Percentiles rank a stretch among this genome's conserved stretches.
These are phyloP conservation scores for Didymella pomorum DNA, from an alignment of 2,329 filamentous ascomycete species.

Conservation along the genomic window DNA sequence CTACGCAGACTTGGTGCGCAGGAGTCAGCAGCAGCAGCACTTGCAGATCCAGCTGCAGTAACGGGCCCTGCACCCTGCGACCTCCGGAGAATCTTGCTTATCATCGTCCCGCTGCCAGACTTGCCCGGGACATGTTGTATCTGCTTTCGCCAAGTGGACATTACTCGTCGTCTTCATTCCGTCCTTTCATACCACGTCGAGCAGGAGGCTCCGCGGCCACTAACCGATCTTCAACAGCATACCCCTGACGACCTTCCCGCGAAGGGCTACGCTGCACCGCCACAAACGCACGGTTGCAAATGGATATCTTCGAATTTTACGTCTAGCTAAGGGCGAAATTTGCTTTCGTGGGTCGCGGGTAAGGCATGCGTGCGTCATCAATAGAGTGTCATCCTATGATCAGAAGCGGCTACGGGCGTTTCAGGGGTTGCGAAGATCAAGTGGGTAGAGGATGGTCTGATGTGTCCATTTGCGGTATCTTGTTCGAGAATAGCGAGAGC, in stretches of 20 bases:
- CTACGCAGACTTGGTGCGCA: slow-evolving; percentile 1
- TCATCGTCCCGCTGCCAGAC: not conserved
- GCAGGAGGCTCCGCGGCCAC: slow-evolving; percentile 10
- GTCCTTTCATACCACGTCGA: not conserved
- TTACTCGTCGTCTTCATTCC: slow-evolving; percentile 3
- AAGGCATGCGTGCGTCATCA: slow-evolving; percentile 4
- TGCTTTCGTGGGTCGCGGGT: not conserved
- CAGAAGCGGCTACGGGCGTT: not conserved
- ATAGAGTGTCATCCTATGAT: not conserved
- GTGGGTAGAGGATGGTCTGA: not conserved
- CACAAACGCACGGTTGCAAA: slow-evolving; percentile 21
- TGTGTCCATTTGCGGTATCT: not conserved
- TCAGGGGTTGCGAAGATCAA: not conserved
- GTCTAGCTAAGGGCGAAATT: slow-evolving; percentile 8
- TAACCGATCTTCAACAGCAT: slow-evolving; percentile 3
- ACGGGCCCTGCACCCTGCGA: not conserved
- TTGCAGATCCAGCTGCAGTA: not conserved
- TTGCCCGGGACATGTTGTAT: not conserved
- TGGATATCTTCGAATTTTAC: slow-evolving; percentile 14
- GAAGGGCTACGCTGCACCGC: slow-evolving; percentile 6
- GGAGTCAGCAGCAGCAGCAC: not conserved
- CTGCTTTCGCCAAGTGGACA: not conserved
- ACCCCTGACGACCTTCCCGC: not conserved
- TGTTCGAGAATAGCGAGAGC: not conserved
- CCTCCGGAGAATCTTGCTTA: not conserved